These are phyloP conservation scores for Pisolithus sp. DNA, from an alignment of 768 basidiomycete genomes.

Conservation along the genomic window DNA sequence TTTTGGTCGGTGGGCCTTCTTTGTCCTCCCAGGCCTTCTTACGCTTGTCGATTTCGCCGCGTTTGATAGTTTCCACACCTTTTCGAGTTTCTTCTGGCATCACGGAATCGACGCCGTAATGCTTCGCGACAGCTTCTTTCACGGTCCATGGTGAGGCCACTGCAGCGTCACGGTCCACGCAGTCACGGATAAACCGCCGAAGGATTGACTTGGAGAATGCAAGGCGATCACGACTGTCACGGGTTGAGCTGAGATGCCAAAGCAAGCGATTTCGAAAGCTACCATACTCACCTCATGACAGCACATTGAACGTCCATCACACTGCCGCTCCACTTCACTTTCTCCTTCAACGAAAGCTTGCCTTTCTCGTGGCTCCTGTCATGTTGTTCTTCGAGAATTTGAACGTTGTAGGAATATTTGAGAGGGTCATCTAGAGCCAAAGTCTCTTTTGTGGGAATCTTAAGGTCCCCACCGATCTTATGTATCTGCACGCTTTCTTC, in stretches of 20 bases:
- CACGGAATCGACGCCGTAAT: slow-evolving; percentile 77
- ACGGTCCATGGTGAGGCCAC: slow-evolving; percentile 96
- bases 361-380: slow-evolving; percentile 61
- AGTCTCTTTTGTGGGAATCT: slow-evolving; percentile 64
- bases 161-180: slow-evolving; percentile 86
- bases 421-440: slow-evolving; percentile 68
- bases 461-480: slow-evolving; percentile 72
- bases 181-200: slow-evolving; percentile 92
- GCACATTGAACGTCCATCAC: slow-evolving; percentile 78
- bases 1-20: slow-evolving; percentile 75
- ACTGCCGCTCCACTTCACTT: slow-evolving; percentile 64
- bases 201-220: slow-evolving; percentile 97
- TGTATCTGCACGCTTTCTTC: slow-evolving; percentile 55
- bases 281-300: slow-evolving; percentile 62
- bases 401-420: slow-evolving; percentile 82
- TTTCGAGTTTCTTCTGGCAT: slow-evolving; percentile 83
- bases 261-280: not conserved
- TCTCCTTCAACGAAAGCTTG: slow-evolving; percentile 49
- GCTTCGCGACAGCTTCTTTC: slow-evolving; percentile 74
- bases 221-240: slow-evolving; percentile 80
- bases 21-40: slow-evolving; percentile 89
- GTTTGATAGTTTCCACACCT: slow-evolving; percentile 74
- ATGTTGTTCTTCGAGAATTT: slow-evolving; percentile 72
- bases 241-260: slow-evolving; percentile 1
- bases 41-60: slow-evolving; percentile 86